These are phyloP conservation scores for Linnemannia elongata DNA, from an alignment of 192 early-diverging fungal species.

Conservation along the genomic window DNA sequence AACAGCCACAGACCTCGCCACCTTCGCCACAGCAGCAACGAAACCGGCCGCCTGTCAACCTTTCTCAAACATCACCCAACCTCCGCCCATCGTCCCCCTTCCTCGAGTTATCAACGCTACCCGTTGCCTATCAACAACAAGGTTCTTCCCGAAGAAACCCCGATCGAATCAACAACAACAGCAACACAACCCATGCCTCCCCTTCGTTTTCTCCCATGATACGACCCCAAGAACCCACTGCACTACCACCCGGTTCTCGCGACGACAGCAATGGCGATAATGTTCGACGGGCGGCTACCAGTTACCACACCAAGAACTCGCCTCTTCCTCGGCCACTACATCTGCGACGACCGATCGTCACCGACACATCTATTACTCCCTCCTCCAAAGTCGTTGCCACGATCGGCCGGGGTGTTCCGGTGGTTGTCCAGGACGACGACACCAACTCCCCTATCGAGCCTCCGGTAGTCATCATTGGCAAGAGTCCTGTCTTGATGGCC, in stretches of 20 bases:
- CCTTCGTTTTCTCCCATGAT: not conserved
- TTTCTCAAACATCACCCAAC: not conserved
- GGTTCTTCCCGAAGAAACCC: slow-evolving; percentile 5
- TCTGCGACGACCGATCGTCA: slow-evolving; percentile 11
- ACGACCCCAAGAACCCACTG: not conserved
- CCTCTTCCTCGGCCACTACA: slow-evolving; percentile 27
- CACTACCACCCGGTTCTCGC: not conserved
- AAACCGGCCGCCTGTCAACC: not conserved
- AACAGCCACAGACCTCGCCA: not conserved
- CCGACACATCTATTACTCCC: not conserved
- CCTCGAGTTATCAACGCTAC: not conserved
- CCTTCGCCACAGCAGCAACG: not conserved
- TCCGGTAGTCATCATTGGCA: not conserved
- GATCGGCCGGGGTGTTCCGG: not conserved
- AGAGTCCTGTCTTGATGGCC: slow-evolving; percentile 1
- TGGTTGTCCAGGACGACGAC: not conserved
- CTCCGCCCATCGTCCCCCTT: not conserved
- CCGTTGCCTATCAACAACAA: slow-evolving; percentile 2
- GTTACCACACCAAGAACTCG: not conserved
- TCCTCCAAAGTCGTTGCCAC: slow-evolving; percentile 11
- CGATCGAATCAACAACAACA: slow-evolving; percentile 3
- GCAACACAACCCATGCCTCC: not conserved
- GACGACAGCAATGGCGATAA: not conserved
- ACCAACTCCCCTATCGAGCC: not conserved
- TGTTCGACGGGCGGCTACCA: not conserved